phyloP scores from a whole-genome alignment of 2,329 filamentous ascomycete species.

The Mycosphaerella sp. region DNA sequence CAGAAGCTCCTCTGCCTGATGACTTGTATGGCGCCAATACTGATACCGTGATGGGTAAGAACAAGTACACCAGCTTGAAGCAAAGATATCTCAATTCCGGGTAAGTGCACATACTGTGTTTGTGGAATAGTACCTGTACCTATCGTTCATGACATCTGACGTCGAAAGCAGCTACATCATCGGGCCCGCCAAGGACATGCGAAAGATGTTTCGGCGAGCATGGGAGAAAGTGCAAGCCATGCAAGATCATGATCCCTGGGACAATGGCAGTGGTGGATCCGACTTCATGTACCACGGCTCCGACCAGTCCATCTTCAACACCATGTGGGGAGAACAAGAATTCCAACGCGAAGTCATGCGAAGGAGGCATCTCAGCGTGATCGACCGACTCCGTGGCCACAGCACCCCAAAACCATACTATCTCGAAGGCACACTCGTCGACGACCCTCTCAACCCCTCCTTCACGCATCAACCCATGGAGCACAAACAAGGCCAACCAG shows the following conservation, averaged over 20 bases:
- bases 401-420: constrained; percentile 13
- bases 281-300: constrained; percentile 21
- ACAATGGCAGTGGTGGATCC: constrained; percentile 24
- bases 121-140: neutral
- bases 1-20: constrained; percentile 45
- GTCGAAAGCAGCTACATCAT: constrained; percentile 16
- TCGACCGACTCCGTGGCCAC: constrained; percentile 8
- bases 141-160: neutral
- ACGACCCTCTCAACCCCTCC: constrained; percentile 17
- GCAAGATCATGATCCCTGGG: constrained; percentile 19
- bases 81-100: constrained; percentile 26
- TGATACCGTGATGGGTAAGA: constrained; percentile 33
- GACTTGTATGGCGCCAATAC: constrained; percentile 40
- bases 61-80: constrained; percentile 28
- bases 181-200: constrained; percentile 24
- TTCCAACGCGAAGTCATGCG: constrained; percentile 28
- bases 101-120: neutral
- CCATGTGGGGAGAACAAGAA: constrained; percentile 29
- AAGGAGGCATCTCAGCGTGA: constrained; percentile 16
- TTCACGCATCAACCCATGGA: constrained; percentile 20
- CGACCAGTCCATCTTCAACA: constrained; percentile 24
- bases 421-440: constrained; percentile 18
- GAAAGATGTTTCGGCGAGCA: constrained; percentile 21
- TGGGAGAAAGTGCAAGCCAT: constrained; percentile 20
- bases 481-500: constrained; percentile 39